Evolutionary conservation across 805 yeast genomes (phyloP).

Genomic region (Cyberlindnera japonica): DNA sequence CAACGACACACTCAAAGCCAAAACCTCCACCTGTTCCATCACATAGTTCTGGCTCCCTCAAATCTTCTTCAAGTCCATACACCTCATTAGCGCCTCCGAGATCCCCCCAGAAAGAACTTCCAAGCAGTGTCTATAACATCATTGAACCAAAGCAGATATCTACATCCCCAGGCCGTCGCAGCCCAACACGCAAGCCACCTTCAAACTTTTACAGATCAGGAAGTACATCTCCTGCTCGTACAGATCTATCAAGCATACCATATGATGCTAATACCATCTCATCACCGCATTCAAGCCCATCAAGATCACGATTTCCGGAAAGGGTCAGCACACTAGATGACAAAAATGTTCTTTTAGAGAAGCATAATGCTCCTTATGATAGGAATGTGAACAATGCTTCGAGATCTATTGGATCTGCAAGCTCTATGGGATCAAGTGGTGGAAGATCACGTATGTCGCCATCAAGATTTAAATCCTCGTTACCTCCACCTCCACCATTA

Average conservation of each 20-base stretch:
- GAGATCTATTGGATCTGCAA: slow-evolving; percentile 2
- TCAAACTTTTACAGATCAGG: slow-evolving; percentile 16
- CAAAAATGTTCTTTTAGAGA: slow-evolving; percentile 32
- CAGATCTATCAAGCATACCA: slow-evolving; percentile 20
- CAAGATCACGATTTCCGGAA: slow-evolving; percentile 2
- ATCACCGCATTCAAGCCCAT: slow-evolving; percentile 3
- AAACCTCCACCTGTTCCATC: slow-evolving; percentile 29
- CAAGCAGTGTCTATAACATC: slow-evolving; percentile 18
- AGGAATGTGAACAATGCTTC: slow-evolving; percentile 14
- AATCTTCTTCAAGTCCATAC: slow-evolving; percentile 6
- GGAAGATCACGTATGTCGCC: slow-evolving; percentile 20
- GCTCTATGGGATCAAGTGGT: slow-evolving; percentile 10
- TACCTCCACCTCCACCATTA: slow-evolving; percentile 20
- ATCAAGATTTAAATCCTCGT: slow-evolving; percentile 22
- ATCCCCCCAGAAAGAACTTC: slow-evolving; percentile 13
- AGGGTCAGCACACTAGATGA: slow-evolving; percentile 10
- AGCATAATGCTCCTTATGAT: slow-evolving; percentile 44
- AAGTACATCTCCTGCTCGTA: slow-evolving; percentile 15
- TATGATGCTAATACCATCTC: slow-evolving; percentile 22
- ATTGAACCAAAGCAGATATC: slow-evolving; percentile 24
- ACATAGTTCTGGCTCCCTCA: slow-evolving; percentile 20
- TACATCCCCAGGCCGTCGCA: slow-evolving; percentile 8
- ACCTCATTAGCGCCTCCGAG: slow-evolving; percentile 14
- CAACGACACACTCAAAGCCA: background rate
- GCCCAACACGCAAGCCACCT: slow-evolving; percentile 25